These are phyloP conservation scores for Fusarium sp. DNA, from an alignment of 2,329 filamentous ascomycete genomes.

Conservation along the genomic window DNA sequence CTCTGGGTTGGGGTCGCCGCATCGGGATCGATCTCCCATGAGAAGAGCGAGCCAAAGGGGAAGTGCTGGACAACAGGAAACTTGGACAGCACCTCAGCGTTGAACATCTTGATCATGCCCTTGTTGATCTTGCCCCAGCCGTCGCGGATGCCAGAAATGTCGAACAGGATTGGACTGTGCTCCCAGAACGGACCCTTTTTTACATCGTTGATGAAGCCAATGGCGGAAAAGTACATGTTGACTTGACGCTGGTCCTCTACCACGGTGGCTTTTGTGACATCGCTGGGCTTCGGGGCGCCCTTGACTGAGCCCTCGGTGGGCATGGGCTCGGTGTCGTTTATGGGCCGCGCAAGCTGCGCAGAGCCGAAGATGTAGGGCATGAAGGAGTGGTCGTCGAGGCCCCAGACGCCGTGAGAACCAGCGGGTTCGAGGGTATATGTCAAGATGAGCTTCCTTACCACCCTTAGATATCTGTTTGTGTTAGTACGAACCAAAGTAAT, in stretches of 20 bases:
- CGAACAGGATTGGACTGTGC: constrained; percentile 91
- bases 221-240: constrained; percentile 93
- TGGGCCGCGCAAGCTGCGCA: constrained; percentile 82
- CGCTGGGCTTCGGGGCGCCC: constrained; percentile 73
- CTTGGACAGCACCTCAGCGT: constrained; percentile 93
- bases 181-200: constrained; percentile 98
- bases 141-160: constrained; percentile 87
- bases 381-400: constrained; percentile 96
- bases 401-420: constrained; percentile 97
- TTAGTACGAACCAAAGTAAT: background rate
- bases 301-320: constrained; percentile 80
- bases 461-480: constrained; percentile 70
- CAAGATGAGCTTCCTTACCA: constrained; percentile 82
- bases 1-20: constrained; percentile 59
- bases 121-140: constrained; percentile 99
- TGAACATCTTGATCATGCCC: constrained; percentile 99
- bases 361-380: constrained; percentile 94
- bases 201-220: constrained; percentile 97
- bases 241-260: constrained; percentile 70
- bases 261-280: constrained; percentile 69
- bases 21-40: constrained; percentile 73
- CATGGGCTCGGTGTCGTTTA: constrained; percentile 67
- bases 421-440: constrained; percentile 95
- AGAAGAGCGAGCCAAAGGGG: constrained; percentile 80
- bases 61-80: constrained; percentile 99